These are phyloP conservation scores for Ophiostoma piceae DNA, from an alignment of 2,329 filamentous ascomycete genomes.

Conservation along the genomic window DNA sequence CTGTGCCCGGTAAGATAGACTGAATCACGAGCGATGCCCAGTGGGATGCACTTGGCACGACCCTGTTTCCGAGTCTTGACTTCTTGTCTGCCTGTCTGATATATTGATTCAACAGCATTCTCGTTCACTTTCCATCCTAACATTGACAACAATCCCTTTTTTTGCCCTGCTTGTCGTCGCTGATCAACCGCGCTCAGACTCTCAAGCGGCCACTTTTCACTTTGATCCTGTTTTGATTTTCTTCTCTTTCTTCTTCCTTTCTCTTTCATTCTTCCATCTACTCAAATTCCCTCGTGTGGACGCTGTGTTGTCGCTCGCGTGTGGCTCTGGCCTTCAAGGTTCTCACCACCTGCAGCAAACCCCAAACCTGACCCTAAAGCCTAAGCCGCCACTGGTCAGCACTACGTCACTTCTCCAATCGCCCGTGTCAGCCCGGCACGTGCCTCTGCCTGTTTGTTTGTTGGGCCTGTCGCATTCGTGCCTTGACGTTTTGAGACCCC, in stretches of 20 bases:
- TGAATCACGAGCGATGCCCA: background rate
- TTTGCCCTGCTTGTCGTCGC: too few relatives aligned
- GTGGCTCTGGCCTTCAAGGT: background rate
- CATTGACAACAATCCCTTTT: too few relatives aligned
- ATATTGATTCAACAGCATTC: background rate
- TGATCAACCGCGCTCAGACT: too few relatives aligned
- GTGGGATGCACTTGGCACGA: background rate
- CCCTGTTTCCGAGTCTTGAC: slow-evolving; percentile 1
- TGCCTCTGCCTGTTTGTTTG: slow-evolving; percentile 6
- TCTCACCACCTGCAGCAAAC: background rate
- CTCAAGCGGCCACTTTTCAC: too few relatives aligned
- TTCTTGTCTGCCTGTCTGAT: background rate
- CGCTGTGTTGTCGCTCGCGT: background rate
- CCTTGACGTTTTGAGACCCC: background rate
- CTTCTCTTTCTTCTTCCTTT: too few relatives aligned
- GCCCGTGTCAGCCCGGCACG: slow-evolving; percentile 4
- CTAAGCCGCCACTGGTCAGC: background rate
- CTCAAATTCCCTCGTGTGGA: background rate
- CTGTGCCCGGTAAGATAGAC: too few relatives aligned
- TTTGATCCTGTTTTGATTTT: too few relatives aligned
- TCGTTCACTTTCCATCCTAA: too few relatives aligned
- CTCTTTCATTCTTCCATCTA: too few relatives aligned
- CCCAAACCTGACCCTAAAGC: background rate
- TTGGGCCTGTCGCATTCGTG: slow-evolving; percentile 6
- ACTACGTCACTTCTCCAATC: slow-evolving; percentile 10